Base-by-base conservation (phyloP, 352 stramenopile species). In the Phytophthora pistaciae region DNA sequence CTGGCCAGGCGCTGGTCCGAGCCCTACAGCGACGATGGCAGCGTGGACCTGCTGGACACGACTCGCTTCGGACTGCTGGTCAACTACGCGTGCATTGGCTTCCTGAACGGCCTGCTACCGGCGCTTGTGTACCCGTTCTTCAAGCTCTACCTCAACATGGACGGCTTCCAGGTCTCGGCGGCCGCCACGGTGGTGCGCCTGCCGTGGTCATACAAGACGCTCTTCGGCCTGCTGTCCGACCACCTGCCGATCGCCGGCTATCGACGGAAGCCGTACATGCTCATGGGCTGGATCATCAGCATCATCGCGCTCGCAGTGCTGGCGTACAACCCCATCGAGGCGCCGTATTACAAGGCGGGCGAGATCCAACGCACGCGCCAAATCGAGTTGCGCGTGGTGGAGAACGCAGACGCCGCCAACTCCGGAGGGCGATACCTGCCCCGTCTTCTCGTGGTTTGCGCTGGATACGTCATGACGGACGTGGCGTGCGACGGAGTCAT, bases 141-240 rank as follows among this genome's bases (percentile, higher is more conserved):
- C 72, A 93, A 90, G 68, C 69, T 91, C 42, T 93, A 93, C 54
- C 75, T 93, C 56, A 91, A 93, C 61, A 92, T 91, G 83, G 77
- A 88, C 60, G 82, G 82, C 56, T 92, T 90, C 60, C 83, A 91
- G 54, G 83, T 85, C 18, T 81, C 70, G 20, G 83, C 84, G 2
- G 86, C 86, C 0, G 66, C 64, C 0, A 74, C 84, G 25, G 83
- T 93, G 27, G 88, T 92, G 63, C 72, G 79, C 53, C 68, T 94
- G 23, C 83, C 83, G 11, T 94, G 85, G 80, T 90, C 85, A 8
- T 91, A 92, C 71, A 92, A 94, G 70, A 92, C 84, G n/a, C 75
- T 94, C 27, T 92, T 92, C 67, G 87, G 84, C 20, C 64, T 90
- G 44, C 67, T 94, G 50, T 90, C 83, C 20, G 84, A 94, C 64